Conservation (phyloP, 805 yeast genomes). For the Yarrowia yakushimensis region DNA sequence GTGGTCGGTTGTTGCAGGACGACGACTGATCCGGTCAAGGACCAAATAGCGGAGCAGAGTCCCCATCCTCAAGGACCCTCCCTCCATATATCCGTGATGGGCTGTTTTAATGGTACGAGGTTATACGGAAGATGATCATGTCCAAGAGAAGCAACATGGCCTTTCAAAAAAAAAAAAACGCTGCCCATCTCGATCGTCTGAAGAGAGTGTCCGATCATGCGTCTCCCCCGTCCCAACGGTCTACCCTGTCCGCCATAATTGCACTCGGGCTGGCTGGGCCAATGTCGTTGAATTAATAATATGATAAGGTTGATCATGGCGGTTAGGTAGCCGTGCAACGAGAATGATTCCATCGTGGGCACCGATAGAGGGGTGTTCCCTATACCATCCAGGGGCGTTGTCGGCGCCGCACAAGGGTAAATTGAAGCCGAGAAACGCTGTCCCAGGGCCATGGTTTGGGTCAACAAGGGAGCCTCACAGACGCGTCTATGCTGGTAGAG, state of each 20-base stretch:
- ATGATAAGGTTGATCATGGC: conserved; percentile 20
- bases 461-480: conserved; percentile 2
- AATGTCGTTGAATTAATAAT: conserved; percentile 4
- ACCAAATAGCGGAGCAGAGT: not conserved
- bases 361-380: not conserved
- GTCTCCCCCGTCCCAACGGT: not conserved
- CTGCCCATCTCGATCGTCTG: not conserved
- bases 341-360: not conserved
- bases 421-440: not conserved
- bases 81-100: not conserved
- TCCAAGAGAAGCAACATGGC: not conserved
- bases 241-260: conserved; percentile 15
- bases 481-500: not conserved
- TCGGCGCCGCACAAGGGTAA: not conserved
- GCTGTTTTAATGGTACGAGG: not conserved
- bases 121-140: conserved; percentile 13
- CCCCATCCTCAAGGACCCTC: conserved; percentile 7
- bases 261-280: conserved; percentile 5
- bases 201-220: not conserved
- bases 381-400: not conserved
- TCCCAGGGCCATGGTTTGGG: not conserved
- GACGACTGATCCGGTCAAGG: conserved; percentile 8
- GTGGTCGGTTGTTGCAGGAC: conserved; percentile 5
- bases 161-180: too few relatives aligned
- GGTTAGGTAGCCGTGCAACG: conserved; percentile 12